A percentile compares a stretch with the other conserved stretches of the same genome.
Evolutionary conservation across 2,329 filamentous ascomycete genomes (phyloP).

Genomic region (Fusarium zealandicum): DNA sequence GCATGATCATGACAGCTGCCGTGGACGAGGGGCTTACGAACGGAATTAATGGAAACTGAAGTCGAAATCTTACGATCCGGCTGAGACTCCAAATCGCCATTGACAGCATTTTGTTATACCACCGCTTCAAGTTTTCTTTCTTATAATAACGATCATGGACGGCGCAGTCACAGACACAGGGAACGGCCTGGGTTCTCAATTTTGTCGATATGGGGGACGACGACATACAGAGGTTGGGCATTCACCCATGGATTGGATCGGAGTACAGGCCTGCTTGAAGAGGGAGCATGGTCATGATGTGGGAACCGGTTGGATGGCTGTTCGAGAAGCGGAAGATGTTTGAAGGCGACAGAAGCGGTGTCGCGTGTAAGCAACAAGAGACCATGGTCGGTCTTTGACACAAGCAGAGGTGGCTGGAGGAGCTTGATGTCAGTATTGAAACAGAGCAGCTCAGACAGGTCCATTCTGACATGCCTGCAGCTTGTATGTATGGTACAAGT

Average conservation of each 20-base stretch:
- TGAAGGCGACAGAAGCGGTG: slow-evolving; percentile 10
- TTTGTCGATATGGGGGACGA: slow-evolving; percentile 31
- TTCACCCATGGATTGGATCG: slow-evolving; percentile 31
- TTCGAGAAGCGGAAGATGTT: slow-evolving; percentile 19
- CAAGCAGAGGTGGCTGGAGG: slow-evolving; percentile 8
- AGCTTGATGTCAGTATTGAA: slow-evolving; percentile 12
- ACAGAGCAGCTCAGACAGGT: slow-evolving; percentile 6
- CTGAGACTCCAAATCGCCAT: slow-evolving; percentile 9
- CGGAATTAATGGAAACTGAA: slow-evolving; percentile 42
- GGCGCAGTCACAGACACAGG: slow-evolving; percentile 36
- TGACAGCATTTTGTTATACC: slow-evolving; percentile 31
- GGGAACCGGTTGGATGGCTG: slow-evolving; percentile 34
- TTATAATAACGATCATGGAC: slow-evolving; percentile 39
- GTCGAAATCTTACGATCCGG: slow-evolving; percentile 13
- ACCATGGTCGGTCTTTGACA: slow-evolving; percentile 9
- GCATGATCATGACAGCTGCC: slow-evolving; percentile 15
- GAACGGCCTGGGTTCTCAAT: slow-evolving; percentile 29
- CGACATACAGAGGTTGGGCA: slow-evolving; percentile 5
- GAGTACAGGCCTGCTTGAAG: slow-evolving; percentile 26
- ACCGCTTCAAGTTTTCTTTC: slow-evolving; percentile 39
- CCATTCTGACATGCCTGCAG: slow-evolving; percentile 8
- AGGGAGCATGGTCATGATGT: slow-evolving; percentile 16
- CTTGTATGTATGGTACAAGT: slow-evolving; percentile 24
- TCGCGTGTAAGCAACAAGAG: slow-evolving; percentile 20
- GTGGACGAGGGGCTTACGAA: slow-evolving; percentile 41